Evolutionary conservation across 2,329 filamentous ascomycete genomes (phyloP).

Genomic region (Capronia coronata): DNA sequence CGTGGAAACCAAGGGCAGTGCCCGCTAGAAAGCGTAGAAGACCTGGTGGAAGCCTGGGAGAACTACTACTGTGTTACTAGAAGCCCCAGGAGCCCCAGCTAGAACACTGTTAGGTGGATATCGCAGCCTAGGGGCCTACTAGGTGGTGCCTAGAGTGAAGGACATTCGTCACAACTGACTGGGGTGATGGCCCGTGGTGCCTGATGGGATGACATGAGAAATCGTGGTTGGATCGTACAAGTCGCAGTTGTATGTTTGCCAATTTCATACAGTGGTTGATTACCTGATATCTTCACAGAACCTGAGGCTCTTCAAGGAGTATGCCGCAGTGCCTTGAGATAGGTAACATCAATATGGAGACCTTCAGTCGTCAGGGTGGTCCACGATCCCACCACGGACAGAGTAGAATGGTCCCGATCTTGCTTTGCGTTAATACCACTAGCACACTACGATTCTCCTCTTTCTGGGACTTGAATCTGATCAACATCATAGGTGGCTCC

Average conservation of each 20-base stretch:
- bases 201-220: background rate
- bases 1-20: constrained; percentile 11
- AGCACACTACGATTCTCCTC: background rate
- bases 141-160: too few species aligned
- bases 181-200: constrained; percentile 39
- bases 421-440: constrained; percentile 5
- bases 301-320: background rate
- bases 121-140: too few species aligned
- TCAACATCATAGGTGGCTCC: constrained; percentile 10
- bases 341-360: too few species aligned
- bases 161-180: background rate
- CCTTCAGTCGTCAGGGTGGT: too few species aligned
- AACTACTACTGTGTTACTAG: too few species aligned
- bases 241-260: too few species aligned
- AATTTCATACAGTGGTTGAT: too few species aligned
- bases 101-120: constrained; percentile 2
- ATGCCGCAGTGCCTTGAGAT: too few species aligned
- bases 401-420: too few species aligned
- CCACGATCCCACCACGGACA: too few species aligned
- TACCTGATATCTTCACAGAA: too few species aligned
- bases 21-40: constrained; percentile 6
- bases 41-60: constrained; percentile 11
- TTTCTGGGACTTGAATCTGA: constrained; percentile 7
- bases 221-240: background rate
- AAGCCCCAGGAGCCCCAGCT: constrained; percentile 11